Percentiles rank a stretch among this genome's conserved stretches.
These are phyloP conservation scores for Umbelopsis ramanniana DNA, from an alignment of 192 early-diverging fungal species.

Conservation along the genomic window DNA sequence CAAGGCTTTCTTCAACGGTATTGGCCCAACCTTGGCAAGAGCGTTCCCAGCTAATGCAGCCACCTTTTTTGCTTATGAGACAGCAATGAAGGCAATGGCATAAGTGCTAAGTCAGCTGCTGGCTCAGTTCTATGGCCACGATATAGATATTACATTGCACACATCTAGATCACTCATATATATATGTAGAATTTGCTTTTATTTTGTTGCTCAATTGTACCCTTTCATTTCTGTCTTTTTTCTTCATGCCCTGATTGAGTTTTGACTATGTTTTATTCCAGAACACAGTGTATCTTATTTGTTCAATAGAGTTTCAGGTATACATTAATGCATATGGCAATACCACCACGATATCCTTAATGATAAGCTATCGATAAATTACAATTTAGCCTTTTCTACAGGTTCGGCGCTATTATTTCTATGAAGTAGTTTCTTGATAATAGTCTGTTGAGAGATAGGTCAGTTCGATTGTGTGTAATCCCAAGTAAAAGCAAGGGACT, in stretches of 20 bases:
- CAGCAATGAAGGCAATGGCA: constrained; percentile 55
- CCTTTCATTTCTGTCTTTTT: too few relatives aligned
- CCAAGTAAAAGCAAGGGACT: background rate
- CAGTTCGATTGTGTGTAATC: background rate
- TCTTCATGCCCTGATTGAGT: too few relatives aligned
- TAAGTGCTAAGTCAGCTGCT: background rate
- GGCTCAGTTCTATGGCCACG: too few relatives aligned
- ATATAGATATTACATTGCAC: too few relatives aligned
- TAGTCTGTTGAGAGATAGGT: constrained; percentile 13
- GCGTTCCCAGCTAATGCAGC: constrained; percentile 87
- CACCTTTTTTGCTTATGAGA: constrained; percentile 77
- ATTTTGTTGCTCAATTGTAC: too few relatives aligned
- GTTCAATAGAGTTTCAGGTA: too few relatives aligned
- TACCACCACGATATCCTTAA: too few relatives aligned
- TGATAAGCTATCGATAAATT: background rate
- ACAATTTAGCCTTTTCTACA: constrained; percentile 9
- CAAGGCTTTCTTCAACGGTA: constrained; percentile 78
- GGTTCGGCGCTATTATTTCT: constrained; percentile 11
- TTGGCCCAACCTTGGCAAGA: constrained; percentile 81
- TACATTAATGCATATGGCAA: too few relatives aligned
- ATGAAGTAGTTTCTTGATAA: constrained; percentile 27
- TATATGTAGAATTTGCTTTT: too few relatives aligned
- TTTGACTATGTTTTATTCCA: too few relatives aligned
- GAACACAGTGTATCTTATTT: too few relatives aligned
- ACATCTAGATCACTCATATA: too few relatives aligned